Evolutionary conservation across 164 flowering plant genomes (phyloP).

Genomic region (Vitis riparia): DNA sequence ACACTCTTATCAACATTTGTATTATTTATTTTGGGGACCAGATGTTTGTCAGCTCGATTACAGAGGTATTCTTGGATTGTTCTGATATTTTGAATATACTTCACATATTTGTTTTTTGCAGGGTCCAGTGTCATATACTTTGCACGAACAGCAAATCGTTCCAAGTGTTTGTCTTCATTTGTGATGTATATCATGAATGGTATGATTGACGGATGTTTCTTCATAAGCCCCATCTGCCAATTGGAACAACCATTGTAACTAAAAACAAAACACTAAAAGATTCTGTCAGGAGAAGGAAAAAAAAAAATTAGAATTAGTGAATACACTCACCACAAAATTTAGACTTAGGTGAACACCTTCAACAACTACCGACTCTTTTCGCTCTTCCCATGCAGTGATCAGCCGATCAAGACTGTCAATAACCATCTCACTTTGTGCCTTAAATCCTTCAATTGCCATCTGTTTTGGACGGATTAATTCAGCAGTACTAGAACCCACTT

Average conservation of each 20-base stretch:
- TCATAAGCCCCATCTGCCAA: slow-evolving; percentile 89
- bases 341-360: slow-evolving; percentile 95
- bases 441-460: slow-evolving; percentile 89
- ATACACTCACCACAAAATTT: slow-evolving; percentile 75
- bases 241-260: slow-evolving; percentile 6
- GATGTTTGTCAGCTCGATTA: slow-evolving; percentile 86
- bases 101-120: slow-evolving; percentile 84
- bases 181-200: slow-evolving; percentile 91
- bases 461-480: slow-evolving; percentile 65
- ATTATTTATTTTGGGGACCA: slow-evolving; percentile 86
- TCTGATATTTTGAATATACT: slow-evolving; percentile 83
- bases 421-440: slow-evolving; percentile 97
- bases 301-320: neutral
- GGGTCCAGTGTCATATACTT: slow-evolving; percentile 95
- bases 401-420: slow-evolving; percentile 92
- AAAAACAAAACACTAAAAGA: neutral
- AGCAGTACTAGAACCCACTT: slow-evolving; percentile 18
- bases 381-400: slow-evolving; percentile 88
- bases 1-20: slow-evolving; percentile 92
- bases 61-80: slow-evolving; percentile 86
- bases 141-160: slow-evolving; percentile 89
- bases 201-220: slow-evolving; percentile 85
- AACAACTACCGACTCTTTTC: slow-evolving; percentile 89
- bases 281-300: neutral
- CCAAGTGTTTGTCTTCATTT: slow-evolving; percentile 84